Percentiles rank a stretch among this genome's conserved stretches.
Evolutionary conservation across 495 filamentous ascomycete genomes (phyloP).

Genomic region (Lasiosphaeria hispida): DNA sequence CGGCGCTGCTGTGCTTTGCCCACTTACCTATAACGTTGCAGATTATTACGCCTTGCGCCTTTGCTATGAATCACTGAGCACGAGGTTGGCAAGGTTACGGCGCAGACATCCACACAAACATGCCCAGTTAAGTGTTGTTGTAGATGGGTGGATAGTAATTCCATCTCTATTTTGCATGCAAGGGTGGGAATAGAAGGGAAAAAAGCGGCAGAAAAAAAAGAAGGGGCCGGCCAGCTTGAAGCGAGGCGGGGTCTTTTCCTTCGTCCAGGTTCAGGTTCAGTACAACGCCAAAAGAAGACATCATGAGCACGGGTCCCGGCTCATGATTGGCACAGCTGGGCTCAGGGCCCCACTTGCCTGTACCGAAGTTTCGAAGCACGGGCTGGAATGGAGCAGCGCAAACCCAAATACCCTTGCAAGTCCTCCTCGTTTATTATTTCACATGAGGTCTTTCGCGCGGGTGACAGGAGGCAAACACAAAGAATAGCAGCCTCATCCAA

Average conservation of each 20-base stretch:
- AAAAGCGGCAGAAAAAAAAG: background rate
- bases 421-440: background rate
- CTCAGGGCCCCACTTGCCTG: slow-evolving; percentile 6
- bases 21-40: too few species aligned
- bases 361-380: slow-evolving; percentile 17
- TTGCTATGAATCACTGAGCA: too few species aligned
- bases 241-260: background rate
- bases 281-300: background rate
- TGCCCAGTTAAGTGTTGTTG: background rate
- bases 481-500: too few species aligned
- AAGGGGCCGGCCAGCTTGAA: background rate
- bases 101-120: too few species aligned
- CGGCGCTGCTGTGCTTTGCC: too few species aligned
- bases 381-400: background rate
- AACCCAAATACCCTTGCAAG: too few species aligned
- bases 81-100: too few species aligned
- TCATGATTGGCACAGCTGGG: slow-evolving; percentile 3
- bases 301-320: background rate
- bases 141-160: background rate
- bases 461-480: too few species aligned
- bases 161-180: background rate
- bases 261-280: background rate
- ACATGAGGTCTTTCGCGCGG: background rate
- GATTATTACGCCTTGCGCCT: too few species aligned
- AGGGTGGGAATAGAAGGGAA: background rate